Evolutionary conservation across 192 early-diverging fungal species (phyloP).

Genomic region (Allomyces arbusculus): DNA sequence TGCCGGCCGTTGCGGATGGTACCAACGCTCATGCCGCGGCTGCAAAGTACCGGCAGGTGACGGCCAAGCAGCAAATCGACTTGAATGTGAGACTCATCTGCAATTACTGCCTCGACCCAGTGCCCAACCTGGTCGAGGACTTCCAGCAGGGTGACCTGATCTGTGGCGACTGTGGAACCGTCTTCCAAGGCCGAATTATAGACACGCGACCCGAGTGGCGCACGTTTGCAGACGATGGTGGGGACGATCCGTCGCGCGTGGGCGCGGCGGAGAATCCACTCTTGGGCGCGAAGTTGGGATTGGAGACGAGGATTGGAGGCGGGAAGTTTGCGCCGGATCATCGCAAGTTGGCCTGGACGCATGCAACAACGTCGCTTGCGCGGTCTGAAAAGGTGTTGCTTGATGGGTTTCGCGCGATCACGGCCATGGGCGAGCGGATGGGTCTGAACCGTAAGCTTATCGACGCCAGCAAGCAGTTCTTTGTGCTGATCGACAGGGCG

Average conservation of each 20-base stretch:
- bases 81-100: slow-evolving; percentile 42
- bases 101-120: slow-evolving; percentile 50
- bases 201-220: slow-evolving; percentile 94
- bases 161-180: slow-evolving; percentile 77
- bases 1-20: not conserved
- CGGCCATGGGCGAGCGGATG: slow-evolving; percentile 59
- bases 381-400: slow-evolving; percentile 55
- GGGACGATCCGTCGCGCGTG: slow-evolving; percentile 71
- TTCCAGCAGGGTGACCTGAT: slow-evolving; percentile 73
- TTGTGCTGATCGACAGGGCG: slow-evolving; percentile 60
- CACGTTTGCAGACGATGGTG: slow-evolving; percentile 79
- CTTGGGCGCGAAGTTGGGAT: slow-evolving; percentile 42
- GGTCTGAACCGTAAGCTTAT: slow-evolving; percentile 47
- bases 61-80: slow-evolving; percentile 13
- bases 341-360: slow-evolving; percentile 53
- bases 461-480: slow-evolving; percentile 70
- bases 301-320: slow-evolving; percentile 66
- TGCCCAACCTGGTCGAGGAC: slow-evolving; percentile 77
- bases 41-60: slow-evolving; percentile 8
- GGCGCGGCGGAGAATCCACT: slow-evolving; percentile 62
- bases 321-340: slow-evolving; percentile 44
- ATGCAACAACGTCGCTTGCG: slow-evolving; percentile 45
- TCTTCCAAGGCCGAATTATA: slow-evolving; percentile 73
- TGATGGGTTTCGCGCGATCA: slow-evolving; percentile 55
- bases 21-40: slow-evolving; percentile 36